Percentiles rank a stretch among this genome's conserved stretches.
These are phyloP conservation scores for Phytopythium kandeliae DNA, from an alignment of 352 stramenopile species.

Conservation along the genomic window DNA sequence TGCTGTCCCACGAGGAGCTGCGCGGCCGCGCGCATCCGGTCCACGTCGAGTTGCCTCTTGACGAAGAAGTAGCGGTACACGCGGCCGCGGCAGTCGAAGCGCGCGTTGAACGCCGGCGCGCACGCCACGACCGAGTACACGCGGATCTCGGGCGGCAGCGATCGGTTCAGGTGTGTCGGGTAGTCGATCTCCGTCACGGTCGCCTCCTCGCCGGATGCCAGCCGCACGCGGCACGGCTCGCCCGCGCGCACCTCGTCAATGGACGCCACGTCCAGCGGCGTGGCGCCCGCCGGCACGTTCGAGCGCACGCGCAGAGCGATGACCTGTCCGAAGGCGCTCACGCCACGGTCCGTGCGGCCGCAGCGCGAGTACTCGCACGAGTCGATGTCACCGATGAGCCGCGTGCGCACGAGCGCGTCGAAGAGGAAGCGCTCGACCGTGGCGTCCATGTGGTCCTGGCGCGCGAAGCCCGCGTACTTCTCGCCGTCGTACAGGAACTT, in stretches of 20 bases:
- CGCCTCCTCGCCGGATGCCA: slow-evolving; percentile 52
- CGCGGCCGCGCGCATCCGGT: slow-evolving; percentile 87
- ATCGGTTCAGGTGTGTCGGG: slow-evolving; percentile 93
- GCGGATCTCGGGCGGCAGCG: slow-evolving; percentile 89
- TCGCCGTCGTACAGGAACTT: slow-evolving; percentile 88
- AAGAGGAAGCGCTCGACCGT: slow-evolving; percentile 94
- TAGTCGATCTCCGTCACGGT: slow-evolving; percentile 94
- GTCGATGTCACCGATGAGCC: slow-evolving; percentile 86
- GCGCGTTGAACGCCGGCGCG: slow-evolving; percentile 88
- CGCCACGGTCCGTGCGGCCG: slow-evolving; percentile 96
- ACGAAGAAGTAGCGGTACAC: slow-evolving; percentile 99
- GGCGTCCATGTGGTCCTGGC: slow-evolving; percentile 86
- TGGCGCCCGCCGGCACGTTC: slow-evolving; percentile 56
- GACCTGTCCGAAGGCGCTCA: slow-evolving; percentile 88
- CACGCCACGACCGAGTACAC: slow-evolving; percentile 80
- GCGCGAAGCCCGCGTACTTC: slow-evolving; percentile 85
- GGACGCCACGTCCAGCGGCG: slow-evolving; percentile 48
- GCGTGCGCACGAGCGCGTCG: slow-evolving; percentile 88
- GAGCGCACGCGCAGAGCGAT: slow-evolving; percentile 67
- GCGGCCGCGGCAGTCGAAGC: slow-evolving; percentile 91
- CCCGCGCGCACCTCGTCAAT: slow-evolving; percentile 68
- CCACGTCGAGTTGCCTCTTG: slow-evolving; percentile 56
- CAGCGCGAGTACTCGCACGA: slow-evolving; percentile 92
- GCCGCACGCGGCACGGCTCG: slow-evolving; percentile 54
- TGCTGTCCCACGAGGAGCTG: slow-evolving; percentile 90